Evolutionary conservation across 164 flowering plant genomes (phyloP).

Genomic region (Magnolia kwangsiensis): DNA sequence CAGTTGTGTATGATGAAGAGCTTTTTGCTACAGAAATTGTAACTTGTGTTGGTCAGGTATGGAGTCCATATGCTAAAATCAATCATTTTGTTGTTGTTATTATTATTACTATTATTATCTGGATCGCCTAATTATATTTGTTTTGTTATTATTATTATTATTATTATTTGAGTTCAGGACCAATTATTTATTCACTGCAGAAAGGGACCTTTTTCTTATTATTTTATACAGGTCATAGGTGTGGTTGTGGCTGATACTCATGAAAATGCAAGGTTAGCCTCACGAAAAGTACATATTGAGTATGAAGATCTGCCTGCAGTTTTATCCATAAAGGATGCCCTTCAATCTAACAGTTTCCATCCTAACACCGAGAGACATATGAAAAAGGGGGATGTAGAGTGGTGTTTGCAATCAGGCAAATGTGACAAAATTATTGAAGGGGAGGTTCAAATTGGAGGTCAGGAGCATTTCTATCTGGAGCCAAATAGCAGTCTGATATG

Average conservation of each 20-base stretch:
- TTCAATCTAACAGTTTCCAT: constrained; percentile 59
- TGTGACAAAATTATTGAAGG: constrained; percentile 80
- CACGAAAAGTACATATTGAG: constrained; percentile 62
- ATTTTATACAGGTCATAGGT: constrained; percentile 60
- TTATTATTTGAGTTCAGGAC: neutral
- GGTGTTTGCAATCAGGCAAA: constrained; percentile 62
- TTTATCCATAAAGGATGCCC: constrained; percentile 75
- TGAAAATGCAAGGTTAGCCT: constrained; percentile 85
- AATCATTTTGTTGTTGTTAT: neutral
- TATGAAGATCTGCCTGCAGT: constrained; percentile 85
- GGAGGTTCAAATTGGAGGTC: constrained; percentile 86
- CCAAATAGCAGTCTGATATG: constrained; percentile 68
- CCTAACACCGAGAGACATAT: constrained; percentile 62
- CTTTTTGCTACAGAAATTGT: constrained; percentile 77
- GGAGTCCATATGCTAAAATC: neutral
- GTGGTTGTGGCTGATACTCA: constrained; percentile 95
- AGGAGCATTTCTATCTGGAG: constrained; percentile 96
- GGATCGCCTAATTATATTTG: neutral
- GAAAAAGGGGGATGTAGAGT: constrained; percentile 77
- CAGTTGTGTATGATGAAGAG: constrained; percentile 75
- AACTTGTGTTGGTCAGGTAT: constrained; percentile 96
- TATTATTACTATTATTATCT: neutral
- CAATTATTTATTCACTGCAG: neutral
- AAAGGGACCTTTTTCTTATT: neutral
- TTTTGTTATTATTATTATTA: too few species aligned